phyloP scores from a whole-genome alignment of 139 green algal genomes.

The Micromonas commoda region DNA sequence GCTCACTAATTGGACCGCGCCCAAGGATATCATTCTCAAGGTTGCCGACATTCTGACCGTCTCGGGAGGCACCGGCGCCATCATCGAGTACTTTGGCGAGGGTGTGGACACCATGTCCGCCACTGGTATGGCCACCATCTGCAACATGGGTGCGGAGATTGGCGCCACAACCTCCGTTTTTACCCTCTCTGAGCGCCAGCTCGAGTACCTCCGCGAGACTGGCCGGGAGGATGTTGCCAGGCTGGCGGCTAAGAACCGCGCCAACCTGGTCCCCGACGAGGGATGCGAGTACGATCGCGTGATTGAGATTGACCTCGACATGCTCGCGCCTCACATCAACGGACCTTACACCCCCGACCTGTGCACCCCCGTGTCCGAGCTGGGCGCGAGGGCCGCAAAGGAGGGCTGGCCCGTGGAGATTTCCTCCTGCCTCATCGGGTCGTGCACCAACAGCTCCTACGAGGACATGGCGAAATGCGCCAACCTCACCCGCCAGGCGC shows the following conservation, averaged over 20 bases:
- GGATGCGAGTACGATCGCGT: conserved; percentile 8
- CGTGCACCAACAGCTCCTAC: conserved; percentile 1
- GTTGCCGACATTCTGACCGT: conserved; percentile 13
- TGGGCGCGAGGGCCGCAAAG: not conserved
- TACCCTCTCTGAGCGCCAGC: not conserved
- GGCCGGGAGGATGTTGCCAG: not conserved
- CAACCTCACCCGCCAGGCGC: not conserved
- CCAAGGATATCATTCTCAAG: conserved; percentile 12
- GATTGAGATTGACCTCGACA: conserved; percentile 1
- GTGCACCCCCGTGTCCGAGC: conserved; percentile 6
- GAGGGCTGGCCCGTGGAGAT: conserved; percentile 7
- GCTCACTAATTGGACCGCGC: conserved; percentile 1
- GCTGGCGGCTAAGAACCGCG: not conserved
- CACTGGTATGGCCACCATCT: conserved; percentile 3
- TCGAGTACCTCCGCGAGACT: conserved; percentile 13
- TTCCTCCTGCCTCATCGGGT: conserved; percentile 7
- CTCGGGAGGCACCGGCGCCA: not conserved
- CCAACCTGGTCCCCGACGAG: conserved; percentile 8
- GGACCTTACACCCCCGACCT: conserved; percentile 2
- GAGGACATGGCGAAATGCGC: conserved; percentile 18
- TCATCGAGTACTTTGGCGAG: conserved; percentile 17
- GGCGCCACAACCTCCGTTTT: conserved; percentile 7
- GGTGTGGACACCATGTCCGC: conserved; percentile 1
- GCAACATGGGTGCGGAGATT: conserved; percentile 17
- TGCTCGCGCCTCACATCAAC: conserved; percentile 7